Evolutionary conservation across 2,329 filamentous ascomycete species (phyloP).

Genomic region (Penicillium expansum): DNA sequence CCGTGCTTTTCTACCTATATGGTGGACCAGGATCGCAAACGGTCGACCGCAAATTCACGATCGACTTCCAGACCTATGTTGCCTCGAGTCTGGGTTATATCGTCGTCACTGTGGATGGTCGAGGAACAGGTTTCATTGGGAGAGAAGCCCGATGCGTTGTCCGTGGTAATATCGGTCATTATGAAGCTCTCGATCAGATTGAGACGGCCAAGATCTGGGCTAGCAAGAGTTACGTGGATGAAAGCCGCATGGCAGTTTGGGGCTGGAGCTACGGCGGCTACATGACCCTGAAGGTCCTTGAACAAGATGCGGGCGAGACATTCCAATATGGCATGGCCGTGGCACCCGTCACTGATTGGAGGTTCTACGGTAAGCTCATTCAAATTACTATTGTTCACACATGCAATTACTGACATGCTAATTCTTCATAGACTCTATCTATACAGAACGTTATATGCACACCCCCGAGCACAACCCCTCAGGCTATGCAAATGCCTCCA

Average conservation of each 20-base stretch:
- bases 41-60: constrained; percentile 73
- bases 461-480: constrained; percentile 76
- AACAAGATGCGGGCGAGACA: constrained; percentile 81
- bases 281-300: constrained; percentile 89
- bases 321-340: constrained; percentile 98
- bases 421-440: constrained; percentile 32
- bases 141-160: constrained; percentile 78
- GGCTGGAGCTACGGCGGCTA: constrained; percentile 98
- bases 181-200: constrained; percentile 88
- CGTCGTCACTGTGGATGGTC: constrained; percentile 89
- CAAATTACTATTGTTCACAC: background rate
- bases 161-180: constrained; percentile 77
- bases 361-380: constrained; percentile 65
- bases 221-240: constrained; percentile 76
- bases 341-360: constrained; percentile 97
- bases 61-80: constrained; percentile 89
- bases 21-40: constrained; percentile 90
- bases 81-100: constrained; percentile 85
- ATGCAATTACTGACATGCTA: background rate
- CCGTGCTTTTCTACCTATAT: constrained; percentile 92
- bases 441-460: constrained; percentile 77
- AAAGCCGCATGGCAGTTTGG: constrained; percentile 84
- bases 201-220: constrained; percentile 83
- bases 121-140: constrained; percentile 87
- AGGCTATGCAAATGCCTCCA: constrained; percentile 73